Percentiles rank a stretch among this genome's conserved stretches.
Evolutionary conservation across 1,284 basidiomycete genomes (phyloP).

Genomic region (Papiliotrema flavescens): DNA sequence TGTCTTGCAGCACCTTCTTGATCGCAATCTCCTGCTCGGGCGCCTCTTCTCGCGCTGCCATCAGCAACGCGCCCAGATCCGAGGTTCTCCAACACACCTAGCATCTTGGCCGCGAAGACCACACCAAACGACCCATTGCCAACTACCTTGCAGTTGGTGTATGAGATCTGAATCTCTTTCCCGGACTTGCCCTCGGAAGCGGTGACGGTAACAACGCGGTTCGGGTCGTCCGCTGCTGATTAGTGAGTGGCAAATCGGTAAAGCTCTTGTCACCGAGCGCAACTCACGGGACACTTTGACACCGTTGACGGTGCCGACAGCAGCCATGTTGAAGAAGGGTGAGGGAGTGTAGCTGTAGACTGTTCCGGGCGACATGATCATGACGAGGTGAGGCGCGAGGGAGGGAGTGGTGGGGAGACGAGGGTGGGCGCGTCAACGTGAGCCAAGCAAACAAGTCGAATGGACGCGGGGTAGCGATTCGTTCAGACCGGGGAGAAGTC

Average conservation of each 20-base stretch:
- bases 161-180: slow-evolving; percentile 80
- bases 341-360: too few species aligned
- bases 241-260: too few species aligned
- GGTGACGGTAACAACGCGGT: slow-evolving; percentile 89
- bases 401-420: too few species aligned
- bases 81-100: slow-evolving; percentile 33
- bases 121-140: slow-evolving; percentile 99
- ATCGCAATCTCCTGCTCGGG: slow-evolving; percentile 90
- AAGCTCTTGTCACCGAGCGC: not conserved
- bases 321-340: slow-evolving; percentile 12
- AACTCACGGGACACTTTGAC: slow-evolving; percentile 82
- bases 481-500: too few species aligned
- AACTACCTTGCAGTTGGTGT: slow-evolving; percentile 97
- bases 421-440: too few species aligned
- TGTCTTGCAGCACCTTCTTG: slow-evolving; percentile 99
- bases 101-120: slow-evolving; percentile 72
- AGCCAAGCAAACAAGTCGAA: too few species aligned
- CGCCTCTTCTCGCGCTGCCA: slow-evolving; percentile 50
- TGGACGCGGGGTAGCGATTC: too few species aligned
- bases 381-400: too few species aligned
- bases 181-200: slow-evolving; percentile 93
- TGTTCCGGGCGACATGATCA: too few species aligned
- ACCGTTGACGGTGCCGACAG: slow-evolving; percentile 60
- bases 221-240: slow-evolving; percentile 71
- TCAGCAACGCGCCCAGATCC: not conserved